Evolutionary conservation across 75 land plant genomes (phyloP), one percentile per base, ranked within the genome.

Genomic region (Adiantum capillusveneris): DNA sequence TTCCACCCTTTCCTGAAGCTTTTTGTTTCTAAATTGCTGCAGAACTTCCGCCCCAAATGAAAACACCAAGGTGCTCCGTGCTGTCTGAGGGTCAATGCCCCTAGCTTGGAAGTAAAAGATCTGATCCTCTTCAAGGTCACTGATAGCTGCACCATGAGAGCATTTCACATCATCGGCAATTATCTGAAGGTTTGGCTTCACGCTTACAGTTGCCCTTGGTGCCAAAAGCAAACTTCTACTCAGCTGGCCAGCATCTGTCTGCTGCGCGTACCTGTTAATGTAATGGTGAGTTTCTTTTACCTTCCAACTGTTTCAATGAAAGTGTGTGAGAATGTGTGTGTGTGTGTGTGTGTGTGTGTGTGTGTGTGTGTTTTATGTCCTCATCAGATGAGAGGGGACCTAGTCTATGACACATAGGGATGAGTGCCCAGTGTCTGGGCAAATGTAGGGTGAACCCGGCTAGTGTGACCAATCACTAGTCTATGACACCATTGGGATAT

Each of bases 191-290:
- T 89, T 94, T 6, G 98, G 98, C 61, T 90, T 94, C 63, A 86
- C 76, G 65, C 90, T 86, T 6, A 82, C 91, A 18, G 89, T 85
- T 26, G 98, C 91, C 16, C 84, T 76, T 44, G 90, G 96, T 13
- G 80, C 96, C 48, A 94, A 74, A 11, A 90, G 74, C 31, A 94
- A 82, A 39, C 77, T 75, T 37, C 98, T 70, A 44, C 85, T 90
- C n/a, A 85, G 74, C 74, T 94, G 98, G 22, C 96, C 96, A 18
- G 98, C 98, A 82, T 94, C 96, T 13, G 98, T 94, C 56, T 86
- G 91, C 56, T 94, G 98, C 26, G 98, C 98, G 59, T 61, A 68
- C 69, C 98, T 93, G 75, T 52, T 31, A 21, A n/a, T n/a, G n/a
- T n/a, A n/a, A n/a, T n/a, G n/a, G n/a, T n/a, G n/a, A n/a, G n/a